Evolutionary conservation across 2,329 filamentous ascomycete species (phyloP), one percentile per base, ranked within the genome.

Genomic region (Ceratocystiopsis minuta): DNA sequence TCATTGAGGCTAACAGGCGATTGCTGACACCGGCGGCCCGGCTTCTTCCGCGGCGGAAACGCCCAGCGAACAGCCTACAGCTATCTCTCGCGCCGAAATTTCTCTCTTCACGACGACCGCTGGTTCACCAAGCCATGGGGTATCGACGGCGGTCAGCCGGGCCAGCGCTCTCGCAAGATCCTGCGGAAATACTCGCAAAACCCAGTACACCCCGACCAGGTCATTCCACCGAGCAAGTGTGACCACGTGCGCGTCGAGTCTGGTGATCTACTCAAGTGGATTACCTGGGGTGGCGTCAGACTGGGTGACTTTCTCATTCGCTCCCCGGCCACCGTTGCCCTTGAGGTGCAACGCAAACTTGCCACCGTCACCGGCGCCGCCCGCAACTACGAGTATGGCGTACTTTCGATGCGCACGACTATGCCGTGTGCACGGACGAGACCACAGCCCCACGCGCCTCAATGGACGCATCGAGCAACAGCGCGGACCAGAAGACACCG

Each of bases 51-150:
- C 1, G 65, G 65, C 6, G 65, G 64, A 3, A 67, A 68, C 46
- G 64, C 64, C 2, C 64, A 67, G 46, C 53, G 64, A 14, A 68
- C 63, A 0, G 51, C 60, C 2, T 68, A 67, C 44, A 56, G 64
- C 4, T 68, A 66, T 51, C 51, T 66, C 3, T 57, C 55, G 18
- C 55, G 61, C 32, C 65, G 64, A 6, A 61, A 66, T 39, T 60
- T 67, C 47, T 64, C 57, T 43, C 55, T 67, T 5, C 64, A 68
- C 40, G 64, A 68, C 44, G 65, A 67, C 42, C 49, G 64, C 9
- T 67, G 63, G 64, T 57, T 67, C 47, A 64, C 63, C 3, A 64
- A 65, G 48, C 62, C 64, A 4, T 68, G 63, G 64, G 64, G 64
- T 7, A 57, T 67, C 9, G 60, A 63, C 17, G 62, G 64, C 2